Base-by-base conservation (phyloP, 768 basidiomycete genomes). In the Rhodosporidiobolus sp. region DNA sequence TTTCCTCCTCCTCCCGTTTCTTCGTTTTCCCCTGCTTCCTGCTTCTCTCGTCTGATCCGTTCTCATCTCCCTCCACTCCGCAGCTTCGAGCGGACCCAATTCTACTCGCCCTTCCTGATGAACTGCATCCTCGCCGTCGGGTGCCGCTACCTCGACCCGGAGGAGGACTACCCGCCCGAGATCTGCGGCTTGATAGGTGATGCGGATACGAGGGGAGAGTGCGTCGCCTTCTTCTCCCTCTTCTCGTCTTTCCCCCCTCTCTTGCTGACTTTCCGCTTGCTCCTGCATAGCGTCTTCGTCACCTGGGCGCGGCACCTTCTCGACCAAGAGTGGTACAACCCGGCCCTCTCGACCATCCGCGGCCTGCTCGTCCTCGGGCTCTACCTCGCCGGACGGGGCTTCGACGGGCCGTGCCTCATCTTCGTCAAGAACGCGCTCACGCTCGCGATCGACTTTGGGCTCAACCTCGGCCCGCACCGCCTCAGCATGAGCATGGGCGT, bases 251-350 rank as follows among this genome's bases (percentile, higher is more conserved):
- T 7, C 49, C 26, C 9, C 19, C 26, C 49, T 26, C 17, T 50
- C 49, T 50, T n/a, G 17, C 26, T 26, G 49, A 7, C 14, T 14
- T 43, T 43, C 49, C 49, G 49, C 49, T 20, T 5, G 19, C 52
- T 26, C 52, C n/a, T 53, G 4, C 52, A n/a, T 26, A 53, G 52
- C 28, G 65, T 76, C 5, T 76, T 72, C 22, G 45, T 67, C 38
- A 70, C 49, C 1, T 72, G 67, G 67, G 65, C 65, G 9, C 24
- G 70, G 16, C 66, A 69, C 45, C 19, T 71, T 12, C 49, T 75
- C 28, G 74, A 71, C 57, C 69, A 75, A 45, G 74, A 75, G 32
- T 69, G 66, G 64, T 71, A 73, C 55, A 52, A 28, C 43, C 70
- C 67, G 20, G 52, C 45, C 6, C n/a, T 69, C 9, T 70, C 67